Evolutionary conservation across 192 early-diverging fungal genomes (phyloP).

Genomic region (Mortierella hygrophila): DNA sequence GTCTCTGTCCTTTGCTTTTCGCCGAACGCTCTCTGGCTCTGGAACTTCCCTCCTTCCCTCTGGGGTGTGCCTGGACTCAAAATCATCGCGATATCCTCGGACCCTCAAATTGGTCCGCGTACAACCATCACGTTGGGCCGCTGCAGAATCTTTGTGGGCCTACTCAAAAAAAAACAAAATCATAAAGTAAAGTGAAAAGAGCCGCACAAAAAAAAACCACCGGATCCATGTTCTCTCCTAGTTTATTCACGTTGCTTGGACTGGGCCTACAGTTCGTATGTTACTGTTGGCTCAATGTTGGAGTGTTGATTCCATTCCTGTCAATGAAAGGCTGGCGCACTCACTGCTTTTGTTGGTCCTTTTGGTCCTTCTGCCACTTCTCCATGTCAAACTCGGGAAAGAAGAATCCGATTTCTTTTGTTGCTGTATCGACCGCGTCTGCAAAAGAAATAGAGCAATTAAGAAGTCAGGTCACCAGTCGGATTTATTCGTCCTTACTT

Average conservation of each 20-base stretch:
- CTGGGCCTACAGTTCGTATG: neutral
- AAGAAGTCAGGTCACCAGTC: neutral
- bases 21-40: too few species aligned
- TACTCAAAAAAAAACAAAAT: too few species aligned
- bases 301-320: too few species aligned
- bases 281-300: too few species aligned
- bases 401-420: constrained; percentile 70
- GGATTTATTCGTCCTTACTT: neutral
- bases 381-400: constrained; percentile 66
- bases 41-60: too few species aligned
- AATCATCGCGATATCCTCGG: too few species aligned
- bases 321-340: neutral
- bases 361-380: constrained; percentile 36
- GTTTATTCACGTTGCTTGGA: neutral
- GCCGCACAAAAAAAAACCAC: neutral
- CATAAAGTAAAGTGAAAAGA: too few species aligned
- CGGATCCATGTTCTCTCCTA: too few species aligned
- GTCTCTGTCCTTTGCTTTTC: too few species aligned
- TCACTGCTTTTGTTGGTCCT: neutral
- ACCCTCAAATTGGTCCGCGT: too few species aligned
- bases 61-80: too few species aligned
- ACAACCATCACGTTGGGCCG: neutral
- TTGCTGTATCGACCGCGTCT: constrained; percentile 72
- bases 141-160: neutral
- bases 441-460: neutral